These are phyloP conservation scores for Acanthamoeba healyi DNA, from an alignment of 208 protist genomes.

Conservation along the genomic window DNA sequence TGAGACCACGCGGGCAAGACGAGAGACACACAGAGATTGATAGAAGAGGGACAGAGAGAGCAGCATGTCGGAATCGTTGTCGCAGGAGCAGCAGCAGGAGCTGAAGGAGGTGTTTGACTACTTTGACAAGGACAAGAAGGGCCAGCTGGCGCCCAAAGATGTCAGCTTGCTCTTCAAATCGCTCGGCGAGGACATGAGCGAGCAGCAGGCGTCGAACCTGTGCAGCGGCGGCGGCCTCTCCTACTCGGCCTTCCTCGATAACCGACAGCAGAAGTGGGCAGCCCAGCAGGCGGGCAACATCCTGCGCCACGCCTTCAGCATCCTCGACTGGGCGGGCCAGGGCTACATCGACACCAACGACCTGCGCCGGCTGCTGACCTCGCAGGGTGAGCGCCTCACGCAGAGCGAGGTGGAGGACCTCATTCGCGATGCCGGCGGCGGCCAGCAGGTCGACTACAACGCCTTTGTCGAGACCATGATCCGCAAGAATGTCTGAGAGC, in stretches of 20 bases:
- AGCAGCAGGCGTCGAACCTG: slow-evolving; percentile 22
- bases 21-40: not conserved
- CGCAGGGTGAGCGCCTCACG: not conserved
- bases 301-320: slow-evolving; percentile 25
- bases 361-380: slow-evolving; percentile 34
- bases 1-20: not conserved
- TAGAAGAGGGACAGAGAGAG: not conserved
- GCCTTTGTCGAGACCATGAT: slow-evolving; percentile 59
- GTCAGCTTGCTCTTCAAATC: slow-evolving; percentile 27
- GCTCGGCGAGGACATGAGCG: slow-evolving; percentile 47
- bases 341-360: slow-evolving; percentile 51
- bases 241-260: slow-evolving; percentile 5
- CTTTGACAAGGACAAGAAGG: slow-evolving; percentile 68
- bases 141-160: slow-evolving; percentile 24
- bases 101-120: slow-evolving; percentile 51
- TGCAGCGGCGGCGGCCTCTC: not conserved
- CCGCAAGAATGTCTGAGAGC: slow-evolving; percentile 36
- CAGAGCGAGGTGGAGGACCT: slow-evolving; percentile 50
- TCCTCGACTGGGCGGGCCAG: slow-evolving; percentile 39
- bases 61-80: slow-evolving; percentile 8
- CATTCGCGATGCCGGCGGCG: slow-evolving; percentile 50
- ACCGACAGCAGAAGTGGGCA: slow-evolving; percentile 37
- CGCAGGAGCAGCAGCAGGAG: slow-evolving; percentile 64
- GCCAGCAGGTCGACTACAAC: slow-evolving; percentile 52
- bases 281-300: slow-evolving; percentile 47